Base-by-base conservation (phyloP, 2,329 filamentous ascomycete species). In the Sporothrix schenckii region DNA sequence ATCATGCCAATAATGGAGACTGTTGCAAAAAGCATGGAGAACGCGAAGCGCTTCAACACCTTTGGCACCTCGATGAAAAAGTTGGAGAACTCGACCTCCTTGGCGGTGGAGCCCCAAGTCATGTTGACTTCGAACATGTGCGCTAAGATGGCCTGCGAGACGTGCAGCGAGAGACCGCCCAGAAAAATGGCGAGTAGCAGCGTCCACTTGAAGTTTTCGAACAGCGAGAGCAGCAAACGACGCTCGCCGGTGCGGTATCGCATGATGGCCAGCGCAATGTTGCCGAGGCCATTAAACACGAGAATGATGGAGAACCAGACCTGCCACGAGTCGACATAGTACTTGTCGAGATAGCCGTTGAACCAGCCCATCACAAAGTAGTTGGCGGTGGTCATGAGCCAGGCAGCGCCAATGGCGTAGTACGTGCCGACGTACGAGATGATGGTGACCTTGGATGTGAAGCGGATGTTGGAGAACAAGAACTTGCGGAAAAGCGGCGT, bases 61-160 rank as follows among this genome's bases (percentile, higher is more conserved):
- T 91, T 91, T 47, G 91, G 90, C 21, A 94, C 87, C 78, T 95
- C 92, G 72, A 92, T 91, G 81, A 94, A 94, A 81, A 96, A 96
- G 79, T 92, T 91, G 34, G 91, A 90, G 76, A 91, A 89, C 76
- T 93, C 90, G 66, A 88, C 87, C 81, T 97, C 93, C 81, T 96
- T 96, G 53, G 89, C 87, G 0, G 93, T 96, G 1, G 92, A 89
- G 66, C 92, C 92, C 92, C 92, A 95, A 3, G 87, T 88, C 90
- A 95, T 94, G 80, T 95, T 86, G 77, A 94, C 88, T 81, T 92
- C 88, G 78, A 95, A 92, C 87, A 95, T 92, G 82, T 96, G 93
- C 4, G 89, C 86, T 60, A 95, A 80, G 47, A 97, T 83, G 1
- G 92, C 92, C 78, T 94, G 90, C 41, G 88, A 92, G 65, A 97